Evolutionary conservation across 192 early-diverging fungal genomes (phyloP).

Genomic region (Gonapodya prolifera): DNA sequence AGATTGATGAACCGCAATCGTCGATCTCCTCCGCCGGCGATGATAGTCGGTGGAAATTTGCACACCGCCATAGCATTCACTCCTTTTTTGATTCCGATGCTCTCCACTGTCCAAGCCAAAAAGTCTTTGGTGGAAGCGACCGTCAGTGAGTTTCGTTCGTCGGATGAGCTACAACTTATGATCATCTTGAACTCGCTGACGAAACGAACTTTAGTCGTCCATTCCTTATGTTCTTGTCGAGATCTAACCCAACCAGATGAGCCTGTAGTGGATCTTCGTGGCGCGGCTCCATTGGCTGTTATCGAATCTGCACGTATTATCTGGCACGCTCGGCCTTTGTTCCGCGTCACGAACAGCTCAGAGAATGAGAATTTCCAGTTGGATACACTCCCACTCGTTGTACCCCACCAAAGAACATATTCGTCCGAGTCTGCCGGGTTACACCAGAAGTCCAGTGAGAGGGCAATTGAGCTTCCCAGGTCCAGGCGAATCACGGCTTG

Average conservation of each 20-base stretch:
- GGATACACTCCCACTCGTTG: no score
- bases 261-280: no score
- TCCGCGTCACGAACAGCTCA: no score
- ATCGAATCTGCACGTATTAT: no score
- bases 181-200: conserved; percentile 29
- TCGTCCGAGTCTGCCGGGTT: conserved; percentile 22
- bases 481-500: conserved; percentile 24
- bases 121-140: conserved; percentile 24
- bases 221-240: conserved; percentile 36
- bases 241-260: conserved; percentile 14
- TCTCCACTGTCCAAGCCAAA: conserved; percentile 26
- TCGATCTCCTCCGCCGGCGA: conserved; percentile 36
- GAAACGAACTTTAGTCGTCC: conserved; percentile 31
- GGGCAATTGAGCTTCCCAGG: conserved; percentile 22
- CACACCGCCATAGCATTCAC: conserved; percentile 30
- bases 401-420: no score
- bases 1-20: conserved; percentile 41
- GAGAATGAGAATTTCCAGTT: no score
- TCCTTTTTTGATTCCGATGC: conserved; percentile 27
- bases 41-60: conserved; percentile 28
- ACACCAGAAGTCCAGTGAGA: conserved; percentile 21
- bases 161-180: conserved; percentile 35
- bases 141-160: conserved; percentile 30
- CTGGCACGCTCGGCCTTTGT: no score
- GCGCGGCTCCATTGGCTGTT: no score